Evolutionary conservation across 225 moss, liverwort and hornwort genomes (phyloP).

Genomic region (Neckera pumila): DNA sequence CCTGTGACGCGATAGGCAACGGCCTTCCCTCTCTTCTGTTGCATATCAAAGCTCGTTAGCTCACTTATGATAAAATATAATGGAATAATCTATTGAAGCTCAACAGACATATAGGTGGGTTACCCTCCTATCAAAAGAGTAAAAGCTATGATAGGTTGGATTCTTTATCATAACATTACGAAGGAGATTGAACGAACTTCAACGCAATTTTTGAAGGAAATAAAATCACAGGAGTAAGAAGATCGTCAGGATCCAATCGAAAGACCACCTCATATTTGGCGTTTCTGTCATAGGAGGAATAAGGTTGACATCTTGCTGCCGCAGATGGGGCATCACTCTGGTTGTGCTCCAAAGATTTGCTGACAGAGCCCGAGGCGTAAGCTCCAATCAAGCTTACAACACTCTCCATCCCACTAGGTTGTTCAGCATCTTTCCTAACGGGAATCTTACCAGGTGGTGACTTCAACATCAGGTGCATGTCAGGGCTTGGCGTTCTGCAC

Average conservation of each 20-base stretch:
- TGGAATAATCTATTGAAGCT: not conserved
- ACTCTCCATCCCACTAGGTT: conserved; percentile 52
- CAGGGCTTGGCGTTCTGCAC: conserved; percentile 79
- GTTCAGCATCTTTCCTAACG: conserved; percentile 43
- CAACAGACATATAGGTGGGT: not conserved
- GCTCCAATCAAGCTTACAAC: conserved; percentile 73
- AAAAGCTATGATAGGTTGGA: not conserved
- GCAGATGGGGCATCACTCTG: conserved; percentile 40
- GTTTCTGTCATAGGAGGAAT: conserved; percentile 52
- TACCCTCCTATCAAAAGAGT: not conserved
- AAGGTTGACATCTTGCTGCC: conserved; percentile 86
- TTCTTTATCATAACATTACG: not conserved
- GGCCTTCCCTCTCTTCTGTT: conserved; percentile 62
- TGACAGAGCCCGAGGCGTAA: conserved; percentile 22
- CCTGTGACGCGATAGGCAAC: conserved; percentile 85
- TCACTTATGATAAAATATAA: not conserved
- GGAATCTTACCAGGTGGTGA: conserved; percentile 74
- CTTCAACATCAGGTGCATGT: conserved; percentile 66
- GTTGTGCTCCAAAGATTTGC: conserved; percentile 28
- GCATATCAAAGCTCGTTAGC: conserved; percentile 4
- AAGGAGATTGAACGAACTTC: not conserved
- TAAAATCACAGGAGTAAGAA: not conserved
- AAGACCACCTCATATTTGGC: conserved; percentile 49
- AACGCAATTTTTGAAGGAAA: not conserved
- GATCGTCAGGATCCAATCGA: not conserved